These are phyloP conservation scores for Scenedesmus sp. DNA, from an alignment of 163 green algal species.

Conservation along the genomic window DNA sequence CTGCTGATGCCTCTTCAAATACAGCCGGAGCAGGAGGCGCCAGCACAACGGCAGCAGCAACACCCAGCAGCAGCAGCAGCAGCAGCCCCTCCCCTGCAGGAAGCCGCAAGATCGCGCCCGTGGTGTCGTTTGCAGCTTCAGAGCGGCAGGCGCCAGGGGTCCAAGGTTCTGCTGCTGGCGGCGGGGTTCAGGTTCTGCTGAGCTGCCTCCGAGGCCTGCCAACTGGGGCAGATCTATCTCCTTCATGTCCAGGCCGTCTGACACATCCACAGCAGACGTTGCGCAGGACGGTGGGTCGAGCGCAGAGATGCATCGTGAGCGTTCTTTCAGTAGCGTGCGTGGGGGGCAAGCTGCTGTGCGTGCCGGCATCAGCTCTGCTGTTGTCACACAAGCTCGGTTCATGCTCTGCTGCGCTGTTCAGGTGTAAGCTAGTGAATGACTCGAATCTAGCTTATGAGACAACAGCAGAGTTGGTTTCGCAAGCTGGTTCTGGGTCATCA, in stretches of 20 bases:
- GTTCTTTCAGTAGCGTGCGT: too few species aligned
- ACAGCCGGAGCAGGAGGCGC: not conserved
- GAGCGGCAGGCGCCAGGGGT: not conserved
- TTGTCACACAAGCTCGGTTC: too few species aligned
- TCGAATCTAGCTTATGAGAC: too few species aligned
- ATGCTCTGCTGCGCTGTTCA: too few species aligned
- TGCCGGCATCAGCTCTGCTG: too few species aligned
- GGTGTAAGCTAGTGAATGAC: too few species aligned
- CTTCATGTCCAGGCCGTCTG: not conserved
- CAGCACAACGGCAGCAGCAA: constrained; percentile 25
- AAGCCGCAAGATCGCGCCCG: not conserved
- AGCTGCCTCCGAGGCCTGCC: not conserved
- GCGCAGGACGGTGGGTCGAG: not conserved
- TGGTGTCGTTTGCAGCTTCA: not conserved
- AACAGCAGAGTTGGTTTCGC: too few species aligned
- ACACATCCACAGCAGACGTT: not conserved
- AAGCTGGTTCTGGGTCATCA: too few species aligned
- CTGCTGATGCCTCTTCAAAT: not conserved
- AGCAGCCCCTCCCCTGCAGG: not conserved
- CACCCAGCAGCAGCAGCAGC: not conserved
- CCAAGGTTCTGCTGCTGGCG: not conserved
- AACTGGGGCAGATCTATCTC: constrained; percentile 3
- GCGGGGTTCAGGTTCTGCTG: not conserved
- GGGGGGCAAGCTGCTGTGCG: too few species aligned
- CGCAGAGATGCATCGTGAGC: not conserved